A percentile compares a stretch with the other conserved stretches of the same genome.
Evolutionary conservation across 2,329 filamentous ascomycete genomes (phyloP).

Genomic region (Emergomyces orientalis): DNA sequence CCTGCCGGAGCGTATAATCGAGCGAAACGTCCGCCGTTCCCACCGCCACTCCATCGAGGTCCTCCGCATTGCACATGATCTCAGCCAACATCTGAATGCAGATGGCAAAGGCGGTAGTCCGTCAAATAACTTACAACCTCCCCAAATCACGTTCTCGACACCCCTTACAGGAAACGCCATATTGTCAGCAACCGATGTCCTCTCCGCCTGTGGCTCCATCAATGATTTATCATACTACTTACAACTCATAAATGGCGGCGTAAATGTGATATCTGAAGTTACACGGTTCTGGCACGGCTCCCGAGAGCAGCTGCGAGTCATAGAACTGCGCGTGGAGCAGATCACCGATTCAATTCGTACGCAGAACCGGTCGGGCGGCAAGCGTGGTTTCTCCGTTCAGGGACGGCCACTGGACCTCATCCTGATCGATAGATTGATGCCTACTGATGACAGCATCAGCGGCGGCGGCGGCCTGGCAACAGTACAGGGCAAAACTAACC

Average conservation of each 20-base stretch:
- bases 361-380: conserved; percentile 25
- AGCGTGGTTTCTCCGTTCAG: conserved; percentile 30
- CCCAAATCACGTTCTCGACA: conserved; percentile 40
- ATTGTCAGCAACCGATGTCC: conserved; percentile 56
- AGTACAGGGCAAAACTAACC: conserved; percentile 13
- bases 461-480: conserved; percentile 26
- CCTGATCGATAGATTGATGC: conserved; percentile 3
- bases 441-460: not conserved
- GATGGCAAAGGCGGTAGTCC: conserved; percentile 11
- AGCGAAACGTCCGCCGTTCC: conserved; percentile 42
- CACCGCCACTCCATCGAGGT: conserved; percentile 46
- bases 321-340: conserved; percentile 40
- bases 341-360: conserved; percentile 32
- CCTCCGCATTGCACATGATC: conserved; percentile 39
- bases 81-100: conserved; percentile 28
- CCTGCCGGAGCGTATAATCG: conserved; percentile 35
- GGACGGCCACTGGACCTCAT: conserved; percentile 29
- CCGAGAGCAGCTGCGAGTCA: conserved; percentile 41
- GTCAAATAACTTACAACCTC: conserved; percentile 12
- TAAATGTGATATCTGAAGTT: conserved; percentile 49
- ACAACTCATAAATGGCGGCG: conserved; percentile 45
- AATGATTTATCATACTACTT: conserved; percentile 45
- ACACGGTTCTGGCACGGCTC: conserved; percentile 52
- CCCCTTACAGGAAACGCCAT: conserved; percentile 56
- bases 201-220: conserved; percentile 51